Evolutionary conservation across 2,329 filamentous ascomycete genomes (phyloP), one percentile per base, ranked within the genome.

Genomic region (Oidium heveae): DNA sequence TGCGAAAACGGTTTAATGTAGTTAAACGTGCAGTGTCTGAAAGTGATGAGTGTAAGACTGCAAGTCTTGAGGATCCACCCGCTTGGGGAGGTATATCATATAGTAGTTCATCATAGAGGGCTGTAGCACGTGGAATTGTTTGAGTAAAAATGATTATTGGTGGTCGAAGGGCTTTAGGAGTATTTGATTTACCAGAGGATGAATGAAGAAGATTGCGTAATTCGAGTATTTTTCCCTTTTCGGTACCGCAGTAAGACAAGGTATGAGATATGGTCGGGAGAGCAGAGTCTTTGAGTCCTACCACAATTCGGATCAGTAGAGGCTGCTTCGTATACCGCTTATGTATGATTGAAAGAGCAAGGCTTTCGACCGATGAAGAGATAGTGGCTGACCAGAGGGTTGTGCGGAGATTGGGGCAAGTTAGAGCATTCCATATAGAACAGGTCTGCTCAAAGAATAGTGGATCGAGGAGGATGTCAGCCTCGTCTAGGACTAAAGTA

Each of bases 341-440:
- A 41, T 72, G 69, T 53, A 91, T 75, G 15, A 80, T 82, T n/a
- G 77, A 75, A 7, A 75, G 75, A 50, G 86, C 76, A 8, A 95
- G 71, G 20, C 80, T 73, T 69, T 98, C 91, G 44, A 96, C 84
- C 61, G 82, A 91, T 16, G 89, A 94, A 3, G 85, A 86, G 81
- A 98, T 95, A 0, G 91, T 98, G 15, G 91, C 91, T 15, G 91
- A 96, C 87, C 89, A 98, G 57, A 94, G 80, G 10, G 84, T 86
- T 3, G 86, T 73, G 24, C 80, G 76, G 9, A 96, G 71, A n/a
- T 73, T 68, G 2, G 77, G 72, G 60, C 81, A 80, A 2, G 72
- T 79, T 66, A 89, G 89, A 2, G 84, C 77, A 44, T 77, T 76
- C 87, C 88, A 95, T 58, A 96, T 80, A 4, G 76, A 75, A 39